These are phyloP conservation scores for Plasmodiophora brassicae DNA, from an alignment of 208 protist genomes.

Conservation along the genomic window DNA sequence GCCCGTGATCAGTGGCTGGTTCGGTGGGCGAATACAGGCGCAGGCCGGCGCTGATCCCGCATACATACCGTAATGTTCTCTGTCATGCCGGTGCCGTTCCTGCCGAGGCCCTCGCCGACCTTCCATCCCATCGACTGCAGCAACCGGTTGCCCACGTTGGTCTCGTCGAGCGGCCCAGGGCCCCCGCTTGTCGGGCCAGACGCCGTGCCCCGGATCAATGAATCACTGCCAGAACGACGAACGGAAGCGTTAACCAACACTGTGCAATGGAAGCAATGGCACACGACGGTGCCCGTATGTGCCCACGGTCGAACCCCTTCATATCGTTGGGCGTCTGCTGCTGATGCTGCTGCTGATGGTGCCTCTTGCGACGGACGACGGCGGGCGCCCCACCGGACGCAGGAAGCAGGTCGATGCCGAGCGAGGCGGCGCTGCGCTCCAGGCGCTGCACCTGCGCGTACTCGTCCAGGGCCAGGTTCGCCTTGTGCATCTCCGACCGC, in stretches of 20 bases:
- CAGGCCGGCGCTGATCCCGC: background rate
- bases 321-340: no score
- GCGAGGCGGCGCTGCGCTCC: background rate
- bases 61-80: conserved; percentile 24
- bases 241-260: no score
- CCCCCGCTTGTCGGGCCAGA: no score
- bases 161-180: background rate
- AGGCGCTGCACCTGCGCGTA: background rate
- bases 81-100: background rate
- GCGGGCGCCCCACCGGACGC: background rate
- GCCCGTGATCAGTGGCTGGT: background rate
- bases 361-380: no score
- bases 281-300: no score
- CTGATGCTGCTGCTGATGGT: no score
- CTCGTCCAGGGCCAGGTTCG: conserved; percentile 11
- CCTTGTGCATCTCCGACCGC: conserved; percentile 1
- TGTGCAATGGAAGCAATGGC: no score
- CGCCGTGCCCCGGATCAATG: no score
- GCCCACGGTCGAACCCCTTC: no score
- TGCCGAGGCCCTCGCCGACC: background rate
- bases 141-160: background rate
- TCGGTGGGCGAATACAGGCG: no score
- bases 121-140: conserved; percentile 28
- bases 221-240: no score
- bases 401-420: background rate